Conservation (phyloP, 768 basidiomycete species). For the Sarcodon aspratus region DNA sequence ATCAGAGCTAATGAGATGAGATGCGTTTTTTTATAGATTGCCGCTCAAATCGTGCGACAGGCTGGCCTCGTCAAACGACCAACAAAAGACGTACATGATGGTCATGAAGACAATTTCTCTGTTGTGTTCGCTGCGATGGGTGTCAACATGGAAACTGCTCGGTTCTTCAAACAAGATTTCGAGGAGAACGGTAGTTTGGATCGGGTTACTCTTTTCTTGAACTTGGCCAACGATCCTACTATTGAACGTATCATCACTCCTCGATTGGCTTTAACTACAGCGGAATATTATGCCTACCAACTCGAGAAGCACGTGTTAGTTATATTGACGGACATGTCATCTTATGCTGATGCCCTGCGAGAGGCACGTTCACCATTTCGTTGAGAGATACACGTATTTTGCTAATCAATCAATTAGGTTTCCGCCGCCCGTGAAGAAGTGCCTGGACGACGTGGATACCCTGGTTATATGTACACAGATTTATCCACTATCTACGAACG, state of each 20-base stretch:
- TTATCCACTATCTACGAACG: conserved; percentile 99
- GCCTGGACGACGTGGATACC: conserved; percentile 97
- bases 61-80: conserved; percentile 95
- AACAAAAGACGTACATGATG: conserved; percentile 95
- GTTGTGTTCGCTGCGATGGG: conserved; percentile 99
- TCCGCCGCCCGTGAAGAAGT: conserved; percentile 99
- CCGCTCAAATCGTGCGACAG: conserved; percentile 99
- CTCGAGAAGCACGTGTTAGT: conserved; percentile 99
- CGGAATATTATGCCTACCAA: conserved; percentile 99
- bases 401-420: conserved; percentile 36
- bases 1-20: background rate
- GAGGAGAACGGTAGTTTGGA: conserved; percentile 97
- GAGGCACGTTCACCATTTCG: conserved; percentile 45
- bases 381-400: conserved; percentile 2
- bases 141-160: conserved; percentile 99
- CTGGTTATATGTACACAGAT: conserved; percentile 98
- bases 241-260: conserved; percentile 99
- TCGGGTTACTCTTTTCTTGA: conserved; percentile 96
- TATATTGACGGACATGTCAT: conserved; percentile 98
- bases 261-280: conserved; percentile 93
- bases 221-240: conserved; percentile 97
- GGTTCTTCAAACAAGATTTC: conserved; percentile 99
- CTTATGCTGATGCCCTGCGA: conserved; percentile 92
- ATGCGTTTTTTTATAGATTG: conserved; percentile 51
- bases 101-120: conserved; percentile 99